Conservation (phyloP, 2,329 filamentous ascomycete species). For the Hymenotorrendiella dingleyae region DNA sequence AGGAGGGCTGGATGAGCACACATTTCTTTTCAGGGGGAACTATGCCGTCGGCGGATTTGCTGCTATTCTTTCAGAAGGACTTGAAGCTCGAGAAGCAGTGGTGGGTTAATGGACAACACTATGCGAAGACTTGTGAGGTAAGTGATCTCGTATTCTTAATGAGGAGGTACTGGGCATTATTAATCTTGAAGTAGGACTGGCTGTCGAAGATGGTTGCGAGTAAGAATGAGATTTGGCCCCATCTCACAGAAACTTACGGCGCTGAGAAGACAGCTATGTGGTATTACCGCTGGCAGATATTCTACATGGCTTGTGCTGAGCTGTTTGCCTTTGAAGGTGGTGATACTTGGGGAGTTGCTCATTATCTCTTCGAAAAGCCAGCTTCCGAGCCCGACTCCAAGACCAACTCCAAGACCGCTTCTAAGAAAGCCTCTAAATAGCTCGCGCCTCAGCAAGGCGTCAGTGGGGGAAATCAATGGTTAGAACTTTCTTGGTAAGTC, state of each 20-base stretch:
- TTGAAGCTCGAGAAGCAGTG: conserved; percentile 56
- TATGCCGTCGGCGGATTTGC: conserved; percentile 62
- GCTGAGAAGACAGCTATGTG: conserved; percentile 52
- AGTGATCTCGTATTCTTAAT: background rate
- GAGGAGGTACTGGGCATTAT: background rate
- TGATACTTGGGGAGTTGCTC: conserved; percentile 62
- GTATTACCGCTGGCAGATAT: conserved; percentile 68
- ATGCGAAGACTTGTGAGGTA: conserved; percentile 64
- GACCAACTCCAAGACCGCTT: too few relatives aligned
- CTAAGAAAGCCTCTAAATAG: too few relatives aligned
- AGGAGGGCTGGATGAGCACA: conserved; percentile 68
- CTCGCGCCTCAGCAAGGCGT: too few relatives aligned
- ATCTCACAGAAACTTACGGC: conserved; percentile 60
- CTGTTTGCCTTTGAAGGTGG: conserved; percentile 60
- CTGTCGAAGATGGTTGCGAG: conserved; percentile 52
- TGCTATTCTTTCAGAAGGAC: conserved; percentile 61
- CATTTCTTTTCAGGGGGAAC: conserved; percentile 70
- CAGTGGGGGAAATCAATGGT: too few relatives aligned
- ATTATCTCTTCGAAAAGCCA: conserved; percentile 61
- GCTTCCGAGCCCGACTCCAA: too few relatives aligned
- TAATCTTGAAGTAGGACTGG: conserved; percentile 45
- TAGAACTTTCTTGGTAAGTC: too few relatives aligned
- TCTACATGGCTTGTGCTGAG: conserved; percentile 66
- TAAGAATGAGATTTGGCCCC: conserved; percentile 57
- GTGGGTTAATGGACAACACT: conserved; percentile 66